These are phyloP conservation scores for Tolypocladium tropicale DNA, from an alignment of 2,329 filamentous ascomycete species.

Conservation along the genomic window DNA sequence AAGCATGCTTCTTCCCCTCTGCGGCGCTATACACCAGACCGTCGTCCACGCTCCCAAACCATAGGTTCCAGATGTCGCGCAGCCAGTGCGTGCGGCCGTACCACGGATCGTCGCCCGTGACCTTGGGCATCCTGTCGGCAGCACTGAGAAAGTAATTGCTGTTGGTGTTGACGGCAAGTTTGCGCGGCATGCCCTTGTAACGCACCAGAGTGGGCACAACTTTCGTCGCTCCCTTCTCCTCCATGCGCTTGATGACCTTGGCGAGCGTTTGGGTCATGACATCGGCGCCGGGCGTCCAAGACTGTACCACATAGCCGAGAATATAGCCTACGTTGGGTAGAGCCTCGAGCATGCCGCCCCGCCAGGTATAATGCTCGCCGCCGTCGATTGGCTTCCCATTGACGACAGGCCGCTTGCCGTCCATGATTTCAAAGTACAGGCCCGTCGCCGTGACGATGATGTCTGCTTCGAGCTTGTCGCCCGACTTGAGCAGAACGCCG, in stretches of 20 bases:
- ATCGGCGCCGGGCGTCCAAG: slow-evolving; percentile 60
- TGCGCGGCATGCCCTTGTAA: slow-evolving; percentile 11
- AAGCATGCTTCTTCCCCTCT: slow-evolving; percentile 20
- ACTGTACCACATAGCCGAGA: slow-evolving; percentile 54
- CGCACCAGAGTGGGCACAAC: slow-evolving; percentile 33
- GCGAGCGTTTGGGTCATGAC: slow-evolving; percentile 33
- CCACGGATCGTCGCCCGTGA: slow-evolving; percentile 22
- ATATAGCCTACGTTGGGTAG: slow-evolving; percentile 53
- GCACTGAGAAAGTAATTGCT: slow-evolving; percentile 26
- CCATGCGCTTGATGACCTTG: slow-evolving; percentile 43
- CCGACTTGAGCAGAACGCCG: slow-evolving; percentile 36
- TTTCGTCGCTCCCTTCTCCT: slow-evolving; percentile 29
- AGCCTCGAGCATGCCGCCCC: slow-evolving; percentile 54
- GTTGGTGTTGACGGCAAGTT: slow-evolving; percentile 15
- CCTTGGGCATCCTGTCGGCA: slow-evolving; percentile 23
- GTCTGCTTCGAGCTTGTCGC: slow-evolving; percentile 46
- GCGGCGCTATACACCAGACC: slow-evolving; percentile 19
- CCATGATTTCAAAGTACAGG: slow-evolving; percentile 47
- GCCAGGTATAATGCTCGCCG: slow-evolving; percentile 48
- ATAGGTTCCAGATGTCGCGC: slow-evolving; percentile 17
- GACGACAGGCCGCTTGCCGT: slow-evolving; percentile 39
- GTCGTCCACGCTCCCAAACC: slow-evolving; percentile 18
- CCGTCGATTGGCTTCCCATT: slow-evolving; percentile 41
- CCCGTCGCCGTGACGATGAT: slow-evolving; percentile 63
- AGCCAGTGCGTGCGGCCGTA: slow-evolving; percentile 22